Evolutionary conservation across 768 basidiomycete genomes (phyloP).

Genomic region (Trametes villosa): DNA sequence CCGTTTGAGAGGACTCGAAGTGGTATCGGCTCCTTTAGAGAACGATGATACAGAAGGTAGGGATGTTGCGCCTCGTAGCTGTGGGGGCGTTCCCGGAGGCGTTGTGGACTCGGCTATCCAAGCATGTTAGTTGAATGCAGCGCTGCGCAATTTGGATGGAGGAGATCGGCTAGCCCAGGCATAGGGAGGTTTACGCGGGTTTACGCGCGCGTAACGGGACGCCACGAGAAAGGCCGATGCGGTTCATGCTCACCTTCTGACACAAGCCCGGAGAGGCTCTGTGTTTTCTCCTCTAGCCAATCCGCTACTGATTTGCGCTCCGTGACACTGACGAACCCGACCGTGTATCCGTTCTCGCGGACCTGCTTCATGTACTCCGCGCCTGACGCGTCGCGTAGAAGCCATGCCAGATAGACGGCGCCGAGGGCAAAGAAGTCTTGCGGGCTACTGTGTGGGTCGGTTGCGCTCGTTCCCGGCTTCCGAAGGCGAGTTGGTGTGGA

Average conservation of each 20-base stretch:
- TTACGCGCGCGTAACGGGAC: not conserved
- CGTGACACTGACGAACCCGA: constrained; percentile 83
- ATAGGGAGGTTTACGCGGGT: too few species aligned
- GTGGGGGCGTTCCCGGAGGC: constrained; percentile 60
- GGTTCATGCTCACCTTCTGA: constrained; percentile 17
- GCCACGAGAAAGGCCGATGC: not conserved
- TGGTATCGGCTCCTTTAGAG: constrained; percentile 32
- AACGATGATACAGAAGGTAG: constrained; percentile 24
- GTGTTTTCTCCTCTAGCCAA: constrained; percentile 69
- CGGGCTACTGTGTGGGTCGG: constrained; percentile 41
- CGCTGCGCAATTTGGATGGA: too few species aligned
- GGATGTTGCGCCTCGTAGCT: constrained; percentile 18
- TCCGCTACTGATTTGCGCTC: constrained; percentile 87
- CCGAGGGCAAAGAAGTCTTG: constrained; percentile 80
- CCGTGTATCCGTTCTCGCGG: constrained; percentile 70
- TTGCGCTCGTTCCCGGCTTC: constrained; percentile 55
- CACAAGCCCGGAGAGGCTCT: constrained; percentile 24
- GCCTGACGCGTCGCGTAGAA: constrained; percentile 68
- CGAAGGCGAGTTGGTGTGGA: constrained; percentile 77
- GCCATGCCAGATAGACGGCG: constrained; percentile 86
- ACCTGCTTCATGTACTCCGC: constrained; percentile 91
- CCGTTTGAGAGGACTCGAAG: constrained; percentile 61
- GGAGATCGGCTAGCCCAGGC: too few species aligned
- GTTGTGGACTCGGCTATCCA: constrained; percentile 55
- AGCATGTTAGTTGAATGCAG: not conserved